A percentile compares a stretch with the other conserved stretches of the same genome.
These are phyloP conservation scores for Paraphoma sp. DNA, from an alignment of 2,329 filamentous ascomycete species.

Conservation along the genomic window DNA sequence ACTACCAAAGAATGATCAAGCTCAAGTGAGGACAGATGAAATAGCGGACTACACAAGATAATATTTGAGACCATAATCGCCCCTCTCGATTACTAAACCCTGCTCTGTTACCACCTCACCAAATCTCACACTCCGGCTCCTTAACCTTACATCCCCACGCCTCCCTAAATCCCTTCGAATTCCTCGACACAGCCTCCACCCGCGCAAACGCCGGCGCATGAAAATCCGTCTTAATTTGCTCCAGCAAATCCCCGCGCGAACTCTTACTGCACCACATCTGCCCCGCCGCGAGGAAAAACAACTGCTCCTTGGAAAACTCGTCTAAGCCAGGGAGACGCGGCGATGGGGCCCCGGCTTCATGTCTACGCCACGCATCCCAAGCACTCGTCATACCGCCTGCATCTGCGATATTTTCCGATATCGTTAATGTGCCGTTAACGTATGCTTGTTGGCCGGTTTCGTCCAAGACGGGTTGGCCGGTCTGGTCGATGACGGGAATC, in stretches of 20 bases:
- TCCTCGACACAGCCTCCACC: conserved; percentile 64
- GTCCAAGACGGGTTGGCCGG: not conserved
- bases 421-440: conserved; percentile 57
- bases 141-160: conserved; percentile 69
- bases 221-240: conserved; percentile 57
- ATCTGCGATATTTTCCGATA: not conserved
- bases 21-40: no score
- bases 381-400: not conserved
- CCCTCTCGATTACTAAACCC: no score
- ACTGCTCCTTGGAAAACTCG: conserved; percentile 67
- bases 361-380: conserved; percentile 15
- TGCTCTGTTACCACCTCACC: conserved; percentile 51
- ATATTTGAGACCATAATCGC: no score
- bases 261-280: conserved; percentile 71
- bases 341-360: conserved; percentile 56
- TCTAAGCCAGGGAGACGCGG: conserved; percentile 60
- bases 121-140: conserved; percentile 71
- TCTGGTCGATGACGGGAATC: not conserved
- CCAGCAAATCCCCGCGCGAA: conserved; percentile 59
- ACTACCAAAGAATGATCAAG: no score
- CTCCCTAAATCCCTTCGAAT: conserved; percentile 70
- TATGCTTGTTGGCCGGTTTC: not conserved
- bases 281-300: conserved; percentile 70
- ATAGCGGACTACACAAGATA: no score
- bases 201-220: conserved; percentile 69